A percentile compares a stretch with the other conserved stretches of the same genome.
phyloP scores from a whole-genome alignment of 129 eudicot species.

The Chrysanthemum seticuspe region DNA sequence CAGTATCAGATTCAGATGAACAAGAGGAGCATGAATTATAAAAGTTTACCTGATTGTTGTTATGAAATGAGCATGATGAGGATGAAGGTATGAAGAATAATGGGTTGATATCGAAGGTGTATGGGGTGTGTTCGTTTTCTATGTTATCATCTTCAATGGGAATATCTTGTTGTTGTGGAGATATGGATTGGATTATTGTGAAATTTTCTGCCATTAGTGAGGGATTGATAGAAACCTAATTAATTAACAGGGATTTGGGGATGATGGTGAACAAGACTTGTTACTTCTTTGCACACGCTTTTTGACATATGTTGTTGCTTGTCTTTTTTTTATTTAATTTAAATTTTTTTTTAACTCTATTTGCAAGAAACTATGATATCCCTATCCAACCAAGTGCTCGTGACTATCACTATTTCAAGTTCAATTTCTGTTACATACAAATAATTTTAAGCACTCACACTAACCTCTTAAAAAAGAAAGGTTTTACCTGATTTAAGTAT shows the following conservation, averaged over 20 bases:
- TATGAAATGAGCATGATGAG: conserved; percentile 9
- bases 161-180: not conserved
- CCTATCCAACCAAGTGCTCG: no score
- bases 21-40: conserved; percentile 30
- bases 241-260: conserved; percentile 1
- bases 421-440: no score
- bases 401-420: no score
- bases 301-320: conserved; percentile 25
- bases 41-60: conserved; percentile 22
- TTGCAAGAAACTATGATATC: no score
- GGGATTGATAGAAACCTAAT: not conserved
- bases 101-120: conserved; percentile 42
- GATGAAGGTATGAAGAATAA: conserved; percentile 34
- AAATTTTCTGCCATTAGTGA: not conserved
- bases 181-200: not conserved
- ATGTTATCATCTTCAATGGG: conserved; percentile 23
- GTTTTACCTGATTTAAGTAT: no score
- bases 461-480: no score
- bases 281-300: conserved; percentile 27
- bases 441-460: no score
- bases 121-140: conserved; percentile 9
- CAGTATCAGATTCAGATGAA: conserved; percentile 30
- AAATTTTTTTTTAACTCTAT: no score
- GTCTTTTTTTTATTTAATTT: no score
- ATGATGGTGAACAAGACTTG: conserved; percentile 9